These are phyloP conservation scores for Trichopus zeylanicus DNA, from an alignment of 116 monocot genomes.

Conservation along the genomic window DNA sequence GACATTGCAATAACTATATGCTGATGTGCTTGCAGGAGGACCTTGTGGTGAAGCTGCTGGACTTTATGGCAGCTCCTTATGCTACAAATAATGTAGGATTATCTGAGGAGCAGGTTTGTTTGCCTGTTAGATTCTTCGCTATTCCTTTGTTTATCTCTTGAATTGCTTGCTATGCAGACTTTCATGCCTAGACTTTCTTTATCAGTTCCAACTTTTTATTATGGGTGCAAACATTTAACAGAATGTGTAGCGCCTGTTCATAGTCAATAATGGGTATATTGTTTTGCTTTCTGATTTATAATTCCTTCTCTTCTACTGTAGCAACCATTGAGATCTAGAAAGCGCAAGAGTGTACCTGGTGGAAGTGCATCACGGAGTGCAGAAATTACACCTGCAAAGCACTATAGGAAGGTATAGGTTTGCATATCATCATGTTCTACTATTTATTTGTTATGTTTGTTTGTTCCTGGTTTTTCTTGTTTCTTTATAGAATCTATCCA, in stretches of 20 bases:
- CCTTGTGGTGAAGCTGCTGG: slow-evolving; percentile 58
- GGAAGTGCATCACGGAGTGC: slow-evolving; percentile 34
- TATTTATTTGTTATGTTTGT: not conserved
- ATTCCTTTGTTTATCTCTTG: not conserved
- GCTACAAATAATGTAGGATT: slow-evolving; percentile 34
- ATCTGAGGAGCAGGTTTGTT: slow-evolving; percentile 54
- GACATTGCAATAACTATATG: not conserved
- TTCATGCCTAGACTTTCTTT: too few species aligned
- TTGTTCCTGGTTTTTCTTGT: not conserved
- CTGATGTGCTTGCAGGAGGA: slow-evolving; percentile 55
- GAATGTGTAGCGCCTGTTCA: too few species aligned
- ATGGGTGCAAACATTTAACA: too few species aligned
- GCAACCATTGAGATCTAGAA: slow-evolving; percentile 35
- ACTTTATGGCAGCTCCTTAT: slow-evolving; percentile 81
- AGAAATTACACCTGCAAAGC: slow-evolving; percentile 13
- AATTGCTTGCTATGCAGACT: not conserved
- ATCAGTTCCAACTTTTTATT: too few species aligned
- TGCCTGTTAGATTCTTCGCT: not conserved
- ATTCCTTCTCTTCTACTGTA: not conserved
- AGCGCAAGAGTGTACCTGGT: slow-evolving; percentile 37
- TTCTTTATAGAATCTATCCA: too few species aligned
- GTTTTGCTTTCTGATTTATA: not conserved
- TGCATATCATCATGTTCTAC: not conserved
- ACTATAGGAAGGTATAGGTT: slow-evolving; percentile 38
- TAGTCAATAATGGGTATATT: not conserved